phyloP scores from a whole-genome alignment of 192 early-diverging fungal species.

The Coemansia asiatica region DNA sequence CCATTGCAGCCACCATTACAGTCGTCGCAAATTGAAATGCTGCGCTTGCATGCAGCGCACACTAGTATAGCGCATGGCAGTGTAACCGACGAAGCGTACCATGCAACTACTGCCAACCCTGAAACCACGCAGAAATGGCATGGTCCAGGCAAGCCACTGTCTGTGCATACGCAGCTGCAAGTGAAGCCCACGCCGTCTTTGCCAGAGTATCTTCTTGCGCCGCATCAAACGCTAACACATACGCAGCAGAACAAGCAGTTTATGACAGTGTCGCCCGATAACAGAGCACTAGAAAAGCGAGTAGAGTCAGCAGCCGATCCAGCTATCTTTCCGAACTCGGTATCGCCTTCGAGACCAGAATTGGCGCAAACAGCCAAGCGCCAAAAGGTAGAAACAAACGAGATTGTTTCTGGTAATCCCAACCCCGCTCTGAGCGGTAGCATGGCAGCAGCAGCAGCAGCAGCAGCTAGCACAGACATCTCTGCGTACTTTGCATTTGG shows the following conservation, averaged over 20 bases:
- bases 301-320: background rate
- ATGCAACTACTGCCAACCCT: background rate
- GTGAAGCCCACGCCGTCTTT: slow-evolving; percentile 38
- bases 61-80: background rate
- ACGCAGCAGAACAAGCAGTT: slow-evolving; percentile 17
- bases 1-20: background rate
- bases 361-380: background rate
- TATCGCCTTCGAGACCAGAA: background rate
- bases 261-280: slow-evolving; percentile 15
- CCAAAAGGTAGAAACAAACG: background rate
- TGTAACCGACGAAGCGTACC: background rate
- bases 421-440: background rate
- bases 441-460: slow-evolving; percentile 1
- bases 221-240: slow-evolving; percentile 2
- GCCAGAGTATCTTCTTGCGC: slow-evolving; percentile 27
- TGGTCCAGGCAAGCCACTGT: background rate
- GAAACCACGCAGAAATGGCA: background rate
- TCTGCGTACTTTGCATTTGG: slow-evolving; percentile 42
- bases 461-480: slow-evolving; percentile 19
- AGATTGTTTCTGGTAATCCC: background rate
- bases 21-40: background rate
- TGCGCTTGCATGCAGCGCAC: background rate
- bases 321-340: background rate
- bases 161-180: slow-evolving; percentile 21
- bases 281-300: background rate